Evolutionary conservation across 192 early-diverging fungal genomes (phyloP), one percentile per base, ranked within the genome.

Genomic region (Umbelopsis vinacea): DNA sequence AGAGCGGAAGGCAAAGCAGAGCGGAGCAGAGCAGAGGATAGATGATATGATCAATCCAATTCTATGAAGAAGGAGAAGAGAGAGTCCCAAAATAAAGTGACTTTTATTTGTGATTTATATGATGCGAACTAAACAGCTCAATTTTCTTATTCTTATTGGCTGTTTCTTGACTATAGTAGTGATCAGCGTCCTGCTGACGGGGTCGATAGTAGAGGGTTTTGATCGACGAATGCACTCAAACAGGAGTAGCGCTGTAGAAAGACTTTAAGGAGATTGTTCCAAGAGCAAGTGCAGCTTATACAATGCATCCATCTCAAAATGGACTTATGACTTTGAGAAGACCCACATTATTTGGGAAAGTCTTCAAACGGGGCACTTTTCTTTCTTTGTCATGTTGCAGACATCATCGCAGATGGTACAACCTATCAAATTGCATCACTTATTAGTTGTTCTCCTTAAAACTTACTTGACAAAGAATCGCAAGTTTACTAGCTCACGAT

Each of bases 171-270:
- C 57, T 63, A 37, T 63, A 63, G 57, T 37, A 63, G 57, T 63
- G 57, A 63, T 63, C 57, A 63, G 26, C 57, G 19, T n/a, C 26
- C 57, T 37, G 57, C 53, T 63, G 57, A 63, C 57, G 57, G 57
- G 57, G 57, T 63, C 33, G 57, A 63, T 63, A 26, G 57, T 26
- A n/a, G 57, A 63, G 57, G 57, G 26, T 50, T 63, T 63, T 63
- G 57, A 63, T 63, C 57, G 57, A 63, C 57, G 57, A 63, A 63
- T 63, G 57, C 29, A 63, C 33, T 29, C 57, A 63, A 63, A 38
- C 57, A 63, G 57, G 57, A 63, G 57, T 63, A 63, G 11, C 33
- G 14, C 33, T 26, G 57, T 26, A 63, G 26, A 63, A 35, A n/a
- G n/a, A 63, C 57, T 63, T 63, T 63, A 63, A 63, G 57, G 57